These are phyloP conservation scores for Toxoplasma gondii DNA, from an alignment of 169 alveolate species.

Conservation along the genomic window DNA sequence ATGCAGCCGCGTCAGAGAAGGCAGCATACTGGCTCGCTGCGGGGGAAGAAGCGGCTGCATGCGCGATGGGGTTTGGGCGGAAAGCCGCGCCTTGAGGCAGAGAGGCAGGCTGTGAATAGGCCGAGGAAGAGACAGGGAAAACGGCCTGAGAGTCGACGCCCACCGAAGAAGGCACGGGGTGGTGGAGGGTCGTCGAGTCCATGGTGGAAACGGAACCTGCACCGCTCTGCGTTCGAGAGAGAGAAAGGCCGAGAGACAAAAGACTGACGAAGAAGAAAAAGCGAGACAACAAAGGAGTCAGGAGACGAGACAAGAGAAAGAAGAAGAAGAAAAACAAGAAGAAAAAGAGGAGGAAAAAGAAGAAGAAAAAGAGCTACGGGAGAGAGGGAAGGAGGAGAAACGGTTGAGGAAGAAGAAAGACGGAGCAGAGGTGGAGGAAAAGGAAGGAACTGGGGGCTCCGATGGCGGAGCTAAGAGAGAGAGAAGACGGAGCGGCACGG, in stretches of 20 bases:
- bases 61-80: neutral
- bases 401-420: neutral
- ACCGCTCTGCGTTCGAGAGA: neutral
- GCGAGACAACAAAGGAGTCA: neutral
- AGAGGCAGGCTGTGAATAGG: neutral
- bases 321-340: too few species aligned
- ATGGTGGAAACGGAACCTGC: too few species aligned
- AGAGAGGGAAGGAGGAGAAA: neutral
- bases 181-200: too few species aligned
- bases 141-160: neutral
- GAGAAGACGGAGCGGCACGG: too few species aligned
- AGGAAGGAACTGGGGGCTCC: too few species aligned
- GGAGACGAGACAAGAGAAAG: neutral
- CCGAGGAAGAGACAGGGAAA: neutral
- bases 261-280: neutral
- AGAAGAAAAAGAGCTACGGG: neutral
- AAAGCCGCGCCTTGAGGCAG: neutral
- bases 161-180: neutral
- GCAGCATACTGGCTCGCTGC: neutral
- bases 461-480: too few species aligned
- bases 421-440: neutral
- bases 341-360: neutral
- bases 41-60: constrained; percentile 5
- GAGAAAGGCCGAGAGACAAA: neutral
- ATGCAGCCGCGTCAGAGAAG: constrained; percentile 12